Conservation (phyloP, 768 basidiomycete species). For the Lentinula sp. region DNA sequence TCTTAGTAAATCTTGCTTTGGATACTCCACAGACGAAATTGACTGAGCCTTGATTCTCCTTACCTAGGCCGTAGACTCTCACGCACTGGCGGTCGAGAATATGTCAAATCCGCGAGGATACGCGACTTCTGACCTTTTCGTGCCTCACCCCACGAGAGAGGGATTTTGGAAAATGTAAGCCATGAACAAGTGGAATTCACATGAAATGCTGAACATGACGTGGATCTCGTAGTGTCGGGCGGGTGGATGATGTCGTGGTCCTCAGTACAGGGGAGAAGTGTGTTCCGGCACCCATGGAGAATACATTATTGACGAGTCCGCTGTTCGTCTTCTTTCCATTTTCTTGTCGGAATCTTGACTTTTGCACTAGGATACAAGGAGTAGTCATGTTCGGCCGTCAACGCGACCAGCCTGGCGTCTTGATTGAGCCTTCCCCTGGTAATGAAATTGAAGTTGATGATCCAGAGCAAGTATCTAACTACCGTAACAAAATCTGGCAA, state of each 20-base stretch:
- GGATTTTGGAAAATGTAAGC: conserved; percentile 29
- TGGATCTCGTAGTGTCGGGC: conserved; percentile 19
- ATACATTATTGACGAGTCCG: conserved; percentile 15
- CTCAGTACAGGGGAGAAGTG: conserved; percentile 26
- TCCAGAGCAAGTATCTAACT: conserved; percentile 17
- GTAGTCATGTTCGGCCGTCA: conserved; percentile 34
- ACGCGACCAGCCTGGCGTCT: conserved; percentile 23
- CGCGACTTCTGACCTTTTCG: conserved; percentile 36
- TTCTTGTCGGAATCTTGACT: neutral
- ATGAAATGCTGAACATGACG: neutral
- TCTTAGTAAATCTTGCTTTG: conserved; percentile 22
- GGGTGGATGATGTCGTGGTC: conserved; percentile 24
- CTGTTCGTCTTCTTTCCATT: conserved; percentile 11
- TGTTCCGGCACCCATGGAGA: conserved; percentile 23
- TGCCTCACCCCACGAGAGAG: conserved; percentile 35
- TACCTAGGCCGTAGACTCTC: conserved; percentile 22
- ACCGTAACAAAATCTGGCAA: conserved; percentile 21
- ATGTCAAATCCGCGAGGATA: conserved; percentile 30
- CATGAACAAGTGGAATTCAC: neutral
- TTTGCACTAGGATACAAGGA: conserved; percentile 19
- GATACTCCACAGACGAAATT: neutral
- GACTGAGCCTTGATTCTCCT: neutral
- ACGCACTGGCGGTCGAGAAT: conserved; percentile 26
- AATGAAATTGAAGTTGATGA: conserved; percentile 24
- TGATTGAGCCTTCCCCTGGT: conserved; percentile 21